Base-by-base conservation (phyloP, 345 rosid species). In the Melastoma malabathricum region DNA sequence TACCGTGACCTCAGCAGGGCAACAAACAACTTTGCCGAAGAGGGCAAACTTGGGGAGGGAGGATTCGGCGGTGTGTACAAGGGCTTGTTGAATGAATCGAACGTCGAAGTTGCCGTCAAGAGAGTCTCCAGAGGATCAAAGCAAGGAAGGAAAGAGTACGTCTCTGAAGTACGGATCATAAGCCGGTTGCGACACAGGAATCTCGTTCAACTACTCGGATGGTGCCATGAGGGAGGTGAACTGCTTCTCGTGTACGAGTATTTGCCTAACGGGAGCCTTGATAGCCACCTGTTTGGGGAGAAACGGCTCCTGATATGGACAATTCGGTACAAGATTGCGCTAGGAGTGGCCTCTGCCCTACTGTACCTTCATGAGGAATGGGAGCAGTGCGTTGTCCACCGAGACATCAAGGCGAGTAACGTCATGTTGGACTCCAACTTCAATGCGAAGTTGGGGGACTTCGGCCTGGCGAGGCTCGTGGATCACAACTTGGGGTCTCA, bases 51-150 rank as follows among this genome's bases (percentile, higher is more conserved):
- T 1, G 84, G 84, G 0, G 76, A 72, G 51, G 84, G 84, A 22
- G 84, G 84, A 7, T 75, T 75, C 12, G 84, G 84, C 29, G 80
- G 73, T 0, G 84, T 78, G 25, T 78, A 74, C 47, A 78, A 54
- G 55, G 80, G 84, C 14, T 67, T 65, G 15, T 52, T 72, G 48
- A 52, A 50, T 14, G 60, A 59, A 16, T 56, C 59, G 18, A 62
- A 56, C 43, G 49, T 52, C 6, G 62, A 59, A 18, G 64, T 73
- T n/a, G 85, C 85, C 0, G 82, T 79, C n/a, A 79, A 76, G 60
- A 68, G 63, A 52, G 64, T 79, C 15, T 73, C 78, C 0, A 57
- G 68, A 18, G 72, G 70, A 58, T 75, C 79, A 4, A 62, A 51
- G 44, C 74, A 75, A 25, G 79, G 77, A 0, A 67, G 68, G 48